A percentile compares a stretch with the other conserved stretches of the same genome.
Conservation (phyloP, 495 filamentous ascomycete species). For the Alectoria sarmentosa region DNA sequence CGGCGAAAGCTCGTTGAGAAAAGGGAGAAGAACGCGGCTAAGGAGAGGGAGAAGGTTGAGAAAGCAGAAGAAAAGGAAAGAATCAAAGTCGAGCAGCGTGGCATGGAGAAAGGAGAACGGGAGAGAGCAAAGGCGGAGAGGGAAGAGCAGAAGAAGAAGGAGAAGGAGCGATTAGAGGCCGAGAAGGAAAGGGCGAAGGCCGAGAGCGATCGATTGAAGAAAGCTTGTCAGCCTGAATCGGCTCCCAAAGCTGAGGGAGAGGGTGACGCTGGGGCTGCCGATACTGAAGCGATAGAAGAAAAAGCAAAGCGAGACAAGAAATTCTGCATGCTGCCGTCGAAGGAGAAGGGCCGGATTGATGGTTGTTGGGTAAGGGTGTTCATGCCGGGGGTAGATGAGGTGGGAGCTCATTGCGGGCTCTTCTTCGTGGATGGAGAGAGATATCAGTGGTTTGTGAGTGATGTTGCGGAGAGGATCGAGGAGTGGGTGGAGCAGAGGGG, state of each 20-base stretch:
- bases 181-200: constrained; percentile 11
- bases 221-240: constrained; percentile 1
- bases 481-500: constrained; percentile 56
- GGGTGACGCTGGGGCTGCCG: constrained; percentile 9
- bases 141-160: constrained; percentile 22
- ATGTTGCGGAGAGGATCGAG: constrained; percentile 62
- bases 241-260: not conserved
- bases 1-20: constrained; percentile 51
- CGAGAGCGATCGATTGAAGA: not conserved
- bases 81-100: constrained; percentile 28
- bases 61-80: constrained; percentile 34
- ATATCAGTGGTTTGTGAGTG: constrained; percentile 70
- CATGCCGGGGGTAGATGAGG: constrained; percentile 79
- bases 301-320: constrained; percentile 52
- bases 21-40: constrained; percentile 42
- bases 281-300: constrained; percentile 17
- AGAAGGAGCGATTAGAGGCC: constrained; percentile 16
- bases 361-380: constrained; percentile 65
- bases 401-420: constrained; percentile 75
- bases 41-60: constrained; percentile 37
- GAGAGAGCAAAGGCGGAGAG: constrained; percentile 27
- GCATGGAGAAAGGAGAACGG: constrained; percentile 19
- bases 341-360: constrained; percentile 44
- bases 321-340: constrained; percentile 67
- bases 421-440: constrained; percentile 58